Percentiles rank a stretch among this genome's conserved stretches.
These are phyloP conservation scores for Vigna nakashimae DNA, from an alignment of 306 rosid genomes.

Conservation along the genomic window DNA sequence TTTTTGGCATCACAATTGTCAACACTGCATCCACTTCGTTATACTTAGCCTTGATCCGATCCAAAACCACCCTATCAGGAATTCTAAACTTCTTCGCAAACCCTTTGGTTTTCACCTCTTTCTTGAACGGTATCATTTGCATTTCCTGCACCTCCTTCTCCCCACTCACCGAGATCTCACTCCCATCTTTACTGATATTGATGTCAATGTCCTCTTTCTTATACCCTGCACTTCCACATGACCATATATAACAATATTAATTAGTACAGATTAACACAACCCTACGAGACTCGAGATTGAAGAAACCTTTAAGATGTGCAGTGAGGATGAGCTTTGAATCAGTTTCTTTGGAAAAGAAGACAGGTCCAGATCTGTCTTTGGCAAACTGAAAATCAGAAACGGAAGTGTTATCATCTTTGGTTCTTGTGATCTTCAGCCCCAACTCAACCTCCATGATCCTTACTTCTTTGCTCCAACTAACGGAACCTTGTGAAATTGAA, in stretches of 20 bases:
- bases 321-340: constrained; percentile 63
- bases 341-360: constrained; percentile 64
- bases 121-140: constrained; percentile 64
- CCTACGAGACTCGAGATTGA: not conserved
- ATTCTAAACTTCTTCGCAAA: constrained; percentile 65
- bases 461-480: constrained; percentile 11
- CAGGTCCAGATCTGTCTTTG: constrained; percentile 60
- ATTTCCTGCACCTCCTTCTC: constrained; percentile 70
- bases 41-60: constrained; percentile 68
- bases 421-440: constrained; percentile 72
- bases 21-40: constrained; percentile 51
- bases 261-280: not conserved
- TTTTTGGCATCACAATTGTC: constrained; percentile 67
- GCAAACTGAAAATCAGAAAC: constrained; percentile 59
- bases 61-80: constrained; percentile 64
- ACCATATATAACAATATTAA: not conserved
- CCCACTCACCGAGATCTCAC: constrained; percentile 55
- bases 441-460: constrained; percentile 71
- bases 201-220: constrained; percentile 61
- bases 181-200: constrained; percentile 70
- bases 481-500: not conserved
- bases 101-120: constrained; percentile 55
- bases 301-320: constrained; percentile 70
- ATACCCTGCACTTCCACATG: constrained; percentile 55
- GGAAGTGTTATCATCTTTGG: constrained; percentile 55